Evolutionary conservation across 2,329 filamentous ascomycete species (phyloP).

Genomic region (Cadophora gregata): DNA sequence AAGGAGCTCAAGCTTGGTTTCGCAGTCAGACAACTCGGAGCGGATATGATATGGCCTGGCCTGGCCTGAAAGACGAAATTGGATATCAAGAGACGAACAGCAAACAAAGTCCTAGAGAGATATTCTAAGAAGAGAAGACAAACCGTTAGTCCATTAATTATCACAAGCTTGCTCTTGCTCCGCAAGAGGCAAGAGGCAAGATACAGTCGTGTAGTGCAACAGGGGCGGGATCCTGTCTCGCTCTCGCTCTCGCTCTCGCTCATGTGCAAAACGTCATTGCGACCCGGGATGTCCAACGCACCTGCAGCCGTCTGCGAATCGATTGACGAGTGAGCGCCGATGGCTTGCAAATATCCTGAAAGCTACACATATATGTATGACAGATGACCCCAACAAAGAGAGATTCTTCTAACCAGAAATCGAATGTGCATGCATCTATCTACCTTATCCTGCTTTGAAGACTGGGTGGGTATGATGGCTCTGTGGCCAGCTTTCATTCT

Average conservation of each 20-base stretch:
- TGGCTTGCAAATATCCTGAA: constrained; percentile 11
- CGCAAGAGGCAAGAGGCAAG: constrained; percentile 8
- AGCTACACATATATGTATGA: not conserved
- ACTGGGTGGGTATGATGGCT: not conserved
- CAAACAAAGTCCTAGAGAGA: not conserved
- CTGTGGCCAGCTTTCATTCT: not conserved
- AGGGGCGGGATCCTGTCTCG: constrained; percentile 2
- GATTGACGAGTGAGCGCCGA: constrained; percentile 6
- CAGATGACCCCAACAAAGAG: not conserved
- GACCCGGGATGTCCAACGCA: not conserved
- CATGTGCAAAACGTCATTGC: constrained; percentile 13
- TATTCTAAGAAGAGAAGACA: too few species aligned
- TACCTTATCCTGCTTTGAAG: not conserved
- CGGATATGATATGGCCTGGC: too few species aligned
- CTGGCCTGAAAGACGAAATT: not conserved
- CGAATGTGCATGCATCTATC: not conserved
- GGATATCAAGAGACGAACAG: not conserved
- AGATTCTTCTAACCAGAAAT: not conserved
- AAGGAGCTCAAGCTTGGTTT: constrained; percentile 12
- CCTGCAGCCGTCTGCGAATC: not conserved
- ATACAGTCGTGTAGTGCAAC: constrained; percentile 11
- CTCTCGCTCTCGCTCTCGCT: too few species aligned
- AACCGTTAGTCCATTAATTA: not conserved
- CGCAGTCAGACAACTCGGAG: constrained; percentile 11
- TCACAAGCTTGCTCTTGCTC: not conserved